Base-by-base conservation (phyloP, 1,139 yeast species). In the Blastobotrys petasosporus region DNA sequence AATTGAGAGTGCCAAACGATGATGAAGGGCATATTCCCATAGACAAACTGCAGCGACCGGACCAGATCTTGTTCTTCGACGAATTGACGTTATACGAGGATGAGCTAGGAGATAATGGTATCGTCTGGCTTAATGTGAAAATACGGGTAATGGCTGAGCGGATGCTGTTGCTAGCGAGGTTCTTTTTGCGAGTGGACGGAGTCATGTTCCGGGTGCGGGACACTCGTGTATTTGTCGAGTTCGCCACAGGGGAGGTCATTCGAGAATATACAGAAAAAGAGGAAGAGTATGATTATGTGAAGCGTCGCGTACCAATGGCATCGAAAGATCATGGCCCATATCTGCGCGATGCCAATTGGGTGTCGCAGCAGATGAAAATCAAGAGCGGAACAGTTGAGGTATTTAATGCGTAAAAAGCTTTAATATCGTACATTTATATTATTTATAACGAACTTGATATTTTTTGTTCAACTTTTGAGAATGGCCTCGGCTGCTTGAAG, bases 91-190 rank as follows among this genome's bases (percentile, higher is more conserved):
- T 94, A 31, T 94, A 78, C 61, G 99, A 92, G 62, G 98, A 92
- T 60, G 99, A 92, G 62, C 71, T 92, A 48, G 98, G 95, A 2
- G 99, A 92, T 64, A 92, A 92, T 63, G 99, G 99, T 3, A 84
- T 87, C 23, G 80, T 94, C 0, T 75, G 86, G 47, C 67, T 86
- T 45, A 79, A 81, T 45, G 80, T 82, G 30, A 88, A 88, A 63
- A 77, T 94, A 28, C 70, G 99, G 54, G 97, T 88, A 2, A 94
- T 92, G 97, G 82, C 83, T 5, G 77, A 82, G 42, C 77, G 96
- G 50, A 63, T 92, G 51, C 68, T 92, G 37, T 55, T 92, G 33
- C 70, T 92, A 42, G 77, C 82, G 45, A 74, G 98, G 41, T 77
- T 90, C 56, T 92, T 86, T 63, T 66, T 92, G 50, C 73, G 98